A percentile compares a stretch with the other conserved stretches of the same genome.
Evolutionary conservation across 129 eudicot genomes (phyloP).

Genomic region (Silybum marianum): DNA sequence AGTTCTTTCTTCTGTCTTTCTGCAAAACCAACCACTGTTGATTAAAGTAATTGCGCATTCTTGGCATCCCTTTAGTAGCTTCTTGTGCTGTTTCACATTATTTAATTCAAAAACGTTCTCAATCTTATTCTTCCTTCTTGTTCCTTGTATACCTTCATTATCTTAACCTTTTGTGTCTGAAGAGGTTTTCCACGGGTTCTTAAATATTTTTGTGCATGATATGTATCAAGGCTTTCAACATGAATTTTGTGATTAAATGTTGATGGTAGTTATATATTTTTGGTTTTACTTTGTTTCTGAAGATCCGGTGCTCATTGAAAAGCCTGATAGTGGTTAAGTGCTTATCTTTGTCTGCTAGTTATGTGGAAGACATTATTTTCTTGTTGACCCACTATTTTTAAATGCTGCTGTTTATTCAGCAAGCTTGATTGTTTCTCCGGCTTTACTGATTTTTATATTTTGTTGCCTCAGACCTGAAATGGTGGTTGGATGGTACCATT

Average conservation of each 20-base stretch:
- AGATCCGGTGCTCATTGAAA: neutral
- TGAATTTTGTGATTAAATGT: conserved; percentile 1
- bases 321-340: neutral
- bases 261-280: neutral
- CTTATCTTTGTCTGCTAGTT: neutral
- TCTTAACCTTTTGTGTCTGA: conserved; percentile 1
- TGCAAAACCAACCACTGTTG: neutral
- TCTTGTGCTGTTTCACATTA: conserved; percentile 3
- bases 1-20: neutral
- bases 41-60: neutral
- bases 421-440: neutral
- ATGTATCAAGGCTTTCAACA: neutral
- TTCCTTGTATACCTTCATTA: neutral
- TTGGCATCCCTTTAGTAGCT: neutral
- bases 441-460: neutral
- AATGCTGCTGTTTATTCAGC: conserved; percentile 1
- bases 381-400: neutral
- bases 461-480: conserved; percentile 73
- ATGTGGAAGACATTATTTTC: neutral
- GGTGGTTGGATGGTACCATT: conserved; percentile 97
- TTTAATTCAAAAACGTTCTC: neutral
- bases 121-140: neutral
- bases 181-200: neutral
- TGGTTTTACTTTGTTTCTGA: neutral
- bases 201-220: neutral